Evolutionary conservation across 2,329 filamentous ascomycete species (phyloP), one percentile per base, ranked within the genome.

Genomic region (Fusarium chlamydosporum): DNA sequence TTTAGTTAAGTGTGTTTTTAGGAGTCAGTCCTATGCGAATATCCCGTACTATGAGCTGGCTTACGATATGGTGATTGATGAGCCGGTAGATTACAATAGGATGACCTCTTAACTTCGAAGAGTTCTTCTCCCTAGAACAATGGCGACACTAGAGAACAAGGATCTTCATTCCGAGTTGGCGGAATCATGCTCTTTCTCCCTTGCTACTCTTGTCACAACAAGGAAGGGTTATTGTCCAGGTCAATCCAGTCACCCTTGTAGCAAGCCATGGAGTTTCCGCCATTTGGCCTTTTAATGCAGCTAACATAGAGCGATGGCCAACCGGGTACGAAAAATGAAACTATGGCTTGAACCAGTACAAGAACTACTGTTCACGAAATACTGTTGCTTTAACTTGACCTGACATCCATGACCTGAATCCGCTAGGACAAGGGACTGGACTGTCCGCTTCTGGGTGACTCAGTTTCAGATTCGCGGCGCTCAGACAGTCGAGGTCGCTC

Each of bases 391-490:
- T 51, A 38, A 40, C 33, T 40, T 51, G 23, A 40, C 47, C 42
- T 29, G 42, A 29, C 26, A 18, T 45, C 26, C 26, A 45, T 45
- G 42, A 45, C 42, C 47, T 51, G 47, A 51, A 51, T 51, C 47
- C 34, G n/a, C 47, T 51, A 51, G 35, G 53, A 56, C 41, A 56
- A 46, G 57, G 57, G 57, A 61, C 66, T 23, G 23, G 23, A 23
- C 23, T 23, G 23, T 23, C 23, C 40, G 38, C 45, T 57, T 70
- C 63, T 46, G 48, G 38, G 67, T 70, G 59, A 70, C 67, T 70
- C 67, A 70, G 67, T 70, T 70, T 70, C 67, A 70, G 63, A 61
- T 68, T 68, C 43, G 54, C 52, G 54, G 54, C 37, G 51, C 67
- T 47, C 50, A 70, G 55, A 55, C 52, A 41, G 38, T 70, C 59